Conservation (phyloP, 2,329 filamentous ascomycete species). For the Catunica adiposa region DNA sequence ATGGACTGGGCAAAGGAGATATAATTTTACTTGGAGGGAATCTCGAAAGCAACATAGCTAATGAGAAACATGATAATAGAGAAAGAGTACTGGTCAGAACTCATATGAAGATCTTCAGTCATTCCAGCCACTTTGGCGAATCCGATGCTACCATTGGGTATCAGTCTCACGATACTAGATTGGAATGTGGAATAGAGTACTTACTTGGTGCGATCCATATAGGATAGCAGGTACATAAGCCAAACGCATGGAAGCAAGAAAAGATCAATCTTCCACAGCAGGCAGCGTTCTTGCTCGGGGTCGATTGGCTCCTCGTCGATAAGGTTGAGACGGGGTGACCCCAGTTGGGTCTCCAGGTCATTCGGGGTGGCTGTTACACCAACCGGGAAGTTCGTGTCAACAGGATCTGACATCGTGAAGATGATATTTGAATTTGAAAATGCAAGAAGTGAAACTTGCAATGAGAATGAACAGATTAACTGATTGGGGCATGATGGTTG, state of each 20-base stretch:
- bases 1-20: no score
- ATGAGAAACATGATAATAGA: not conserved
- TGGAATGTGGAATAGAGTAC: not conserved
- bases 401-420: no score
- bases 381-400: no score
- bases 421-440: no score
- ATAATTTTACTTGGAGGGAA: not conserved
- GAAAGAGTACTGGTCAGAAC: not conserved
- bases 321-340: not conserved
- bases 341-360: not conserved
- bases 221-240: not conserved
- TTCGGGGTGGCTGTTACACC: no score
- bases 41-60: not conserved
- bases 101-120: conserved; percentile 13
- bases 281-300: not conserved
- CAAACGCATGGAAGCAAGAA: not conserved
- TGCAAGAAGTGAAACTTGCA: no score
- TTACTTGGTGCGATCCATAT: not conserved
- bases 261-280: not conserved
- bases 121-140: not conserved
- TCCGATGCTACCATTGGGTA: not conserved
- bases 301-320: not conserved
- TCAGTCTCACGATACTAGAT: no score
- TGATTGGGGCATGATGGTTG: no score
- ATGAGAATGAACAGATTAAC: no score